phyloP scores from a whole-genome alignment of 495 filamentous ascomycete genomes.

The Podospora pseudoanserina region DNA sequence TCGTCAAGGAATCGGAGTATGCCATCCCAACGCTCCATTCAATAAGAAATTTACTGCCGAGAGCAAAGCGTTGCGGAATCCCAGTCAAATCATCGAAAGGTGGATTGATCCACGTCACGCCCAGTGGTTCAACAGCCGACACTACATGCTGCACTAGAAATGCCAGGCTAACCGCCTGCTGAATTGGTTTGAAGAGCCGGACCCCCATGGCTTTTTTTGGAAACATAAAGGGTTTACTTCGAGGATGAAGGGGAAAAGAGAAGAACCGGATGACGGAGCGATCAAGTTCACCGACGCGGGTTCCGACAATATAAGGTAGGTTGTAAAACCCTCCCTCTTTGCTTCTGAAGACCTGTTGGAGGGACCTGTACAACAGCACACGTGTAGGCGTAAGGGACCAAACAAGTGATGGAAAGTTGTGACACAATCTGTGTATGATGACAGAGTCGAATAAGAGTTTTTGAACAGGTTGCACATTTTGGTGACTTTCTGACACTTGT shows the following conservation, averaged over 20 bases:
- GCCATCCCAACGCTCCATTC: too few species aligned
- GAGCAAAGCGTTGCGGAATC: background rate
- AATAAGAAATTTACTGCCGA: too few species aligned
- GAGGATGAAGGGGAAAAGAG: background rate
- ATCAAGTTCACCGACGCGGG: background rate
- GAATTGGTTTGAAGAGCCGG: background rate
- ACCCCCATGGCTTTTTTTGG: background rate
- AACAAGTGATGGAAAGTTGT: background rate
- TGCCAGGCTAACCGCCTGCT: background rate
- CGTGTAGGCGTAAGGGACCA: background rate
- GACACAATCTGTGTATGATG: background rate
- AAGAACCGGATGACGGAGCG: background rate
- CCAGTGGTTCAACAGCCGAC: background rate
- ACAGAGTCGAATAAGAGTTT: background rate
- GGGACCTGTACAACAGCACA: background rate
- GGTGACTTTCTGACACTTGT: background rate
- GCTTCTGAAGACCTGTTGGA: background rate
- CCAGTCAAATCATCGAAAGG: too few species aligned
- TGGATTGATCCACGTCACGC: too few species aligned
- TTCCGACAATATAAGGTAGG: background rate
- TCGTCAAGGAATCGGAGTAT: too few species aligned
- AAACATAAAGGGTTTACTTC: too few species aligned
- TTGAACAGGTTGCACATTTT: background rate
- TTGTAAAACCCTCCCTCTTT: background rate
- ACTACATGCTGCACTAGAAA: background rate